A percentile compares a stretch with the other conserved stretches of the same genome.
Conservation (phyloP, 2,329 filamentous ascomycete species). For the Cordyceps militaris region DNA sequence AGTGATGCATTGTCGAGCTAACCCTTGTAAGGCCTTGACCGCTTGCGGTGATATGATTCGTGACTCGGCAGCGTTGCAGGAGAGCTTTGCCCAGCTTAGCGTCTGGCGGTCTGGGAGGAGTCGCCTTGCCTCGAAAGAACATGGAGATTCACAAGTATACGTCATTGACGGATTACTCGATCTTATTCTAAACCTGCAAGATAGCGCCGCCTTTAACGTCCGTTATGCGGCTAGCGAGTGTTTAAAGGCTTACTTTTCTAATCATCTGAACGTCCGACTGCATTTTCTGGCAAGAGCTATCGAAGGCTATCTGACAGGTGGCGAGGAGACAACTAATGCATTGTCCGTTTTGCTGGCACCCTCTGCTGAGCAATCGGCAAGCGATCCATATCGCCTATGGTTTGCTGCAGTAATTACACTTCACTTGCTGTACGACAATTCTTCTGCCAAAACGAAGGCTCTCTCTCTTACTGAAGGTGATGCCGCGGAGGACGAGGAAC, state of each 20-base stretch:
- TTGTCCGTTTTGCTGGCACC: constrained; percentile 73
- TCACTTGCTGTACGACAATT: constrained; percentile 75
- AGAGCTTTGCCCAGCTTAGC: constrained; percentile 80
- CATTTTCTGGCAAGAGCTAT: constrained; percentile 88
- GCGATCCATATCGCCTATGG: constrained; percentile 83
- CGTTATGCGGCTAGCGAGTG: constrained; percentile 83
- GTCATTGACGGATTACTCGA: constrained; percentile 92
- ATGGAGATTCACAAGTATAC: constrained; percentile 61
- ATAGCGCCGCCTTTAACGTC: constrained; percentile 65
- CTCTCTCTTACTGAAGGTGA: constrained; percentile 86
- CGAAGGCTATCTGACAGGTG: constrained; percentile 70
- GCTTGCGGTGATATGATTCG: constrained; percentile 86
- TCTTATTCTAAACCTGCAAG: constrained; percentile 62
- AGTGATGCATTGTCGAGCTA: constrained; percentile 10
- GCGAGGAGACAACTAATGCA: constrained; percentile 81
- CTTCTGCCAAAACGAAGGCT: constrained; percentile 69
- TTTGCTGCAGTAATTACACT: constrained; percentile 83
- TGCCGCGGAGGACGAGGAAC: constrained; percentile 82
- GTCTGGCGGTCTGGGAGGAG: constrained; percentile 50
- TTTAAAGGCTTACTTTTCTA: constrained; percentile 84
- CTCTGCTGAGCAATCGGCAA: constrained; percentile 50
- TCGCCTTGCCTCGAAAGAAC: constrained; percentile 30
- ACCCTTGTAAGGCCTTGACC: constrained; percentile 52
- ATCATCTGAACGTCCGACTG: constrained; percentile 70
- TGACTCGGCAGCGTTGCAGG: constrained; percentile 72